Conservation (phyloP, 1,284 basidiomycete species). For the Cryptococcus sp. region DNA sequence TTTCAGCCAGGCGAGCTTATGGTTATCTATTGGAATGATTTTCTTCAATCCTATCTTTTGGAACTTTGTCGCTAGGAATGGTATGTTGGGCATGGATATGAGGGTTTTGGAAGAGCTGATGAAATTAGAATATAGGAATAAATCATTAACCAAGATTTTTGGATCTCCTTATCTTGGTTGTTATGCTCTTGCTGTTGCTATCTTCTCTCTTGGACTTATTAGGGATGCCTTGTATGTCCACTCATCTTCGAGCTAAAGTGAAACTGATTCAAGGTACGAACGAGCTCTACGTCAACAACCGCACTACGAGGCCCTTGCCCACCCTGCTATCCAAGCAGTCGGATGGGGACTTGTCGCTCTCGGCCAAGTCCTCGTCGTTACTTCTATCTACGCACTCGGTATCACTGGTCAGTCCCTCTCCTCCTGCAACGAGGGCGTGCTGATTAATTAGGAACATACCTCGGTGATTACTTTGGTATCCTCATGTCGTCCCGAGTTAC, state of each 20-base stretch:
- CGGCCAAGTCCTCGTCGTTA: constrained; percentile 78
- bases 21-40: constrained; percentile 61
- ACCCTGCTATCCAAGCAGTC: constrained; percentile 57
- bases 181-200: constrained; percentile 85
- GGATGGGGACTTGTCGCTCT: constrained; percentile 63
- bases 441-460: constrained; percentile 59
- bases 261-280: constrained; percentile 31
- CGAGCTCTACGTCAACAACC: constrained; percentile 36
- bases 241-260: not conserved
- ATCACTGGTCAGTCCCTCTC: constrained; percentile 63
- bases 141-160: constrained; percentile 75
- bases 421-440: constrained; percentile 1
- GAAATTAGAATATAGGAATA: constrained; percentile 72
- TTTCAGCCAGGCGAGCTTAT: constrained; percentile 61
- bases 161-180: constrained; percentile 71
- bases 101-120: not conserved
- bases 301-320: constrained; percentile 50
- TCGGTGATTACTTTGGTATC: constrained; percentile 99
- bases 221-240: constrained; percentile 74
- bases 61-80: constrained; percentile 92
- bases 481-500: constrained; percentile 74
- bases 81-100: constrained; percentile 50
- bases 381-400: constrained; percentile 86
- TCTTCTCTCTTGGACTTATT: constrained; percentile 79
- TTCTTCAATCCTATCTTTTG: constrained; percentile 89